Conservation (phyloP, 2,329 filamentous ascomycete species). For the Xylariaceae sp. region DNA sequence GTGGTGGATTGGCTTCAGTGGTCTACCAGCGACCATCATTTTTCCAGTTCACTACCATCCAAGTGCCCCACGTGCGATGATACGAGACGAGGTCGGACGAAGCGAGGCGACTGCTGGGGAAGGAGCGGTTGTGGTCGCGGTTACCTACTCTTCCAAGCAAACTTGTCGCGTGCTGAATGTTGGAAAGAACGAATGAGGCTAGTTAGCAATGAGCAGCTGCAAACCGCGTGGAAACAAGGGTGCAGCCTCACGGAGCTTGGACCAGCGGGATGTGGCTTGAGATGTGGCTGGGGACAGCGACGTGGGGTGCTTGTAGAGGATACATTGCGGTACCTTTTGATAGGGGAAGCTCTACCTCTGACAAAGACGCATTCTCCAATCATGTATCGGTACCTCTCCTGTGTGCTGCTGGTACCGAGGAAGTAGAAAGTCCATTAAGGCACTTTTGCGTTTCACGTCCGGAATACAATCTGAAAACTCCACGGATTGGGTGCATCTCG, state of each 20-base stretch:
- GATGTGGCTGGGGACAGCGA: not conserved
- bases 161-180: constrained; percentile 27
- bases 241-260: constrained; percentile 19
- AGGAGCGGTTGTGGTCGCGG: constrained; percentile 1
- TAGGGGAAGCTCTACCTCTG: too few relatives aligned
- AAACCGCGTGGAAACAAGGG: constrained; percentile 14
- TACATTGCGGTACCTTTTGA: too few relatives aligned
- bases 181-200: constrained; percentile 12
- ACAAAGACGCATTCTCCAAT: too few relatives aligned
- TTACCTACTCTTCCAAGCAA: constrained; percentile 10
- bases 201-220: constrained; percentile 9
- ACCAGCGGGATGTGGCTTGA: constrained; percentile 3
- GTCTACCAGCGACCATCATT: constrained; percentile 27
- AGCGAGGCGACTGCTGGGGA: not conserved
- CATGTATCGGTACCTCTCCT: too few relatives aligned
- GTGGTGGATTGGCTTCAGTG: constrained; percentile 20
- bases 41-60: constrained; percentile 20
- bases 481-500: too few relatives aligned
- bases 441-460: too few relatives aligned
- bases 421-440: too few relatives aligned
- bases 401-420: too few relatives aligned
- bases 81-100: constrained; percentile 10
- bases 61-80: constrained; percentile 9
- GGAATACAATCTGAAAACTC: too few relatives aligned
- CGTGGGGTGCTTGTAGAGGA: too few relatives aligned